Evolutionary conservation across 768 basidiomycete species (phyloP).

Genomic region (Trametes cinnabarina): DNA sequence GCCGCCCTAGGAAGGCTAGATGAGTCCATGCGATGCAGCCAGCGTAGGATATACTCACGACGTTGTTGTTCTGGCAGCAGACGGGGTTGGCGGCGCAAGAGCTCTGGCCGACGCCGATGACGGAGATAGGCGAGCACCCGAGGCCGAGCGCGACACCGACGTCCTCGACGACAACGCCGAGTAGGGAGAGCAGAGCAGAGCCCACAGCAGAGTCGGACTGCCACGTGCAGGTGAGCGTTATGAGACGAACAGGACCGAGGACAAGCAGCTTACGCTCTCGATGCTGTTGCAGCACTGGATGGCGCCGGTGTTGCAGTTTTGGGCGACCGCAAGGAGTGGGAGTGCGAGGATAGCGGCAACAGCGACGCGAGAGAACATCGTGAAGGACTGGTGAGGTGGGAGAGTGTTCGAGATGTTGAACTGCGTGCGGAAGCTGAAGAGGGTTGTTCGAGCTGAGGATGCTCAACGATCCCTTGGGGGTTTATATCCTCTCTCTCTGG

Average conservation of each 20-base stretch:
- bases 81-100: conserved; percentile 13
- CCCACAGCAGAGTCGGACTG: conserved; percentile 5
- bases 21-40: neutral
- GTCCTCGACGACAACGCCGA: conserved; percentile 15
- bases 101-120: conserved; percentile 9
- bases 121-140: conserved; percentile 16
- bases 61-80: conserved; percentile 21
- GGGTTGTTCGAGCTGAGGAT: neutral
- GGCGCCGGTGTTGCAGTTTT: conserved; percentile 16
- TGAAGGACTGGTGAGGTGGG: conserved; percentile 2
- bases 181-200: neutral
- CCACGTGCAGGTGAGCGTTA: neutral
- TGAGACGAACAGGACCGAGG: no score
- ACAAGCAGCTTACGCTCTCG: neutral
- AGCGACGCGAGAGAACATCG: conserved; percentile 19
- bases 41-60: neutral
- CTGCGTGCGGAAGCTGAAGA: neutral
- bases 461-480: neutral
- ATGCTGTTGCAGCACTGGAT: conserved; percentile 19
- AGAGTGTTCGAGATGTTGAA: neutral
- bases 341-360: conserved; percentile 13
- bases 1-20: neutral
- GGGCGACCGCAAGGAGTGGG: conserved; percentile 19
- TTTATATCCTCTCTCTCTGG: neutral
- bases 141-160: conserved; percentile 5